Conservation (phyloP, 257 asterid genomes). For the Solanum bukasovii region DNA sequence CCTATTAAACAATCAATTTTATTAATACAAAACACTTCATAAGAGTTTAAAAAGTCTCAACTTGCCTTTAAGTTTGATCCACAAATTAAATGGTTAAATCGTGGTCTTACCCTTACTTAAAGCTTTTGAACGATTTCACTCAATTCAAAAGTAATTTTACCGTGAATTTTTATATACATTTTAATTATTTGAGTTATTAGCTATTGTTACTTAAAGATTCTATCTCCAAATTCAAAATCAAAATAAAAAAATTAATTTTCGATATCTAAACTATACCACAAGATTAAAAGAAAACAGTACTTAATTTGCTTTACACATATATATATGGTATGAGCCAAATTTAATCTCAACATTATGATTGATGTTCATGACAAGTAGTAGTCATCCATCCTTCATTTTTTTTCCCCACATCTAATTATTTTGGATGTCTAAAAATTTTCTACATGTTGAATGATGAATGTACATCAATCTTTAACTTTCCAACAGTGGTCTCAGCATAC, state of each 20-base stretch:
- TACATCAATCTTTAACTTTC: neutral
- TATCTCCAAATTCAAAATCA: neutral
- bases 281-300: neutral
- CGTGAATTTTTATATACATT: neutral
- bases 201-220: neutral
- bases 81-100: neutral
- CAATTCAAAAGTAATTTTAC: neutral
- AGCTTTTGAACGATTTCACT: no score
- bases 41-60: neutral
- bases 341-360: neutral
- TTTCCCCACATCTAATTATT: neutral
- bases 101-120: neutral
- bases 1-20: neutral
- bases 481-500: neutral
- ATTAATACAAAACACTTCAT: neutral
- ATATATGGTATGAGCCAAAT: neutral
- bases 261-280: neutral
- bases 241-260: neutral
- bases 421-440: neutral
- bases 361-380: neutral
- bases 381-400: neutral
- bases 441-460: neutral
- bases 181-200: neutral
- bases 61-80: neutral
- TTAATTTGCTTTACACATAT: neutral